Evolutionary conservation across 345 rosid genomes (phyloP).

Genomic region (Acer campestre): DNA sequence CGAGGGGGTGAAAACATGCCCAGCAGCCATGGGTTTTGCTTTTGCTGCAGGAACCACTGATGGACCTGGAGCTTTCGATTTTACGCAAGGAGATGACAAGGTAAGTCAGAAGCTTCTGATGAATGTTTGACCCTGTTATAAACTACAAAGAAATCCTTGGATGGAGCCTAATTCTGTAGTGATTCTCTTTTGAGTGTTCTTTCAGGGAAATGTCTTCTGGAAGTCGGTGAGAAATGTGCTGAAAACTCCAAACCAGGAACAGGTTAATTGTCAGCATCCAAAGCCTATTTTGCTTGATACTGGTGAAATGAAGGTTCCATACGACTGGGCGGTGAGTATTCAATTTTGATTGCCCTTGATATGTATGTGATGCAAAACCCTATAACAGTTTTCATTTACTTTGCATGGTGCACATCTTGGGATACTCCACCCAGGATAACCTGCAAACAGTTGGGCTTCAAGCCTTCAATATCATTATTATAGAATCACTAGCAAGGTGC

Average conservation of each 20-base stretch:
- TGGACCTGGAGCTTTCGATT: slow-evolving; percentile 89
- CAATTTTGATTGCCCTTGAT: neutral
- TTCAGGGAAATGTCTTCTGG: slow-evolving; percentile 77
- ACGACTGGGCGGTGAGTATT: slow-evolving; percentile 77
- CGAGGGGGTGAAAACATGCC: slow-evolving; percentile 61
- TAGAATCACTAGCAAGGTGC: neutral
- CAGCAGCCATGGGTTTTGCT: slow-evolving; percentile 79
- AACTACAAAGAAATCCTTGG: neutral
- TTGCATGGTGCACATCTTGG: neutral
- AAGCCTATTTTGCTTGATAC: slow-evolving; percentile 80
- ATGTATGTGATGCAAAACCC: neutral
- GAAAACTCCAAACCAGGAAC: slow-evolving; percentile 57
- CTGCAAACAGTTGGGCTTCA: neutral
- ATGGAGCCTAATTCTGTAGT: neutral
- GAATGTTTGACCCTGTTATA: neutral
- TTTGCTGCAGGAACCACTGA: slow-evolving; percentile 91
- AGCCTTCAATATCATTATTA: neutral
- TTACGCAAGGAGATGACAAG: slow-evolving; percentile 76
- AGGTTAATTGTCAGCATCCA: slow-evolving; percentile 63
- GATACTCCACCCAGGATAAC: neutral
- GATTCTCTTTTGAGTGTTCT: slow-evolving; percentile 14
- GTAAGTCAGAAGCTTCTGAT: slow-evolving; percentile 26
- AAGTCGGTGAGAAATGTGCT: slow-evolving; percentile 59
- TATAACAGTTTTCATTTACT: neutral
- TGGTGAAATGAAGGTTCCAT: slow-evolving; percentile 78